phyloP scores from a whole-genome alignment of 306 rosid genomes.

The Casuarina equisetifolia region DNA sequence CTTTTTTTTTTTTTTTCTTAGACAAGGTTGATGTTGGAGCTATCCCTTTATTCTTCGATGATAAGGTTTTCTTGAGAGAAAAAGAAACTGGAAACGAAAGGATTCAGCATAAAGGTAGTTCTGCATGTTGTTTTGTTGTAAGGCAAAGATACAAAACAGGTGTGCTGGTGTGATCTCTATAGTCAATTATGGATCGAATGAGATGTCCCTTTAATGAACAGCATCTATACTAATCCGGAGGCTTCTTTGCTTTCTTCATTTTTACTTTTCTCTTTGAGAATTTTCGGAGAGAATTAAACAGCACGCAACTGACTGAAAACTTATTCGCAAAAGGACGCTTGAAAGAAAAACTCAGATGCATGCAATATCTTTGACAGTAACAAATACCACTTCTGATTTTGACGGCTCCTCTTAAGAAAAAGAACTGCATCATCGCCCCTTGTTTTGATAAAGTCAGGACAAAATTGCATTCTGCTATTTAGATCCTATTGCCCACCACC shows the following conservation, averaged over 20 bases:
- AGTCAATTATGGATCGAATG: neutral
- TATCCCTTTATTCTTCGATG: slow-evolving; percentile 18
- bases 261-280: neutral
- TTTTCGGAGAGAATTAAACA: too few species aligned
- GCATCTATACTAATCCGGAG: neutral
- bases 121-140: neutral
- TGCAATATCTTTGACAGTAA: too few species aligned
- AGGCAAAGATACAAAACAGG: neutral
- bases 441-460: too few species aligned
- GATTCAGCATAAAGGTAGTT: neutral
- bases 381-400: too few species aligned
- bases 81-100: neutral
- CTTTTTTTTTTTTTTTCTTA: neutral
- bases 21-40: neutral
- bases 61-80: slow-evolving; percentile 6
- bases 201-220: neutral
- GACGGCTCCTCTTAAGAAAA: too few species aligned
- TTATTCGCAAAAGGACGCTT: too few species aligned
- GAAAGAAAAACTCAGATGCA: too few species aligned
- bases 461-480: too few species aligned
- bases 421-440: too few species aligned
- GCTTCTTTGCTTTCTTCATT: neutral
- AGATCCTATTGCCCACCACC: too few species aligned
- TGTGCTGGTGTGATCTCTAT: neutral
- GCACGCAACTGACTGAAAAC: too few species aligned